phyloP scores from a whole-genome alignment of 306 rosid species.

The Morella rubra region DNA sequence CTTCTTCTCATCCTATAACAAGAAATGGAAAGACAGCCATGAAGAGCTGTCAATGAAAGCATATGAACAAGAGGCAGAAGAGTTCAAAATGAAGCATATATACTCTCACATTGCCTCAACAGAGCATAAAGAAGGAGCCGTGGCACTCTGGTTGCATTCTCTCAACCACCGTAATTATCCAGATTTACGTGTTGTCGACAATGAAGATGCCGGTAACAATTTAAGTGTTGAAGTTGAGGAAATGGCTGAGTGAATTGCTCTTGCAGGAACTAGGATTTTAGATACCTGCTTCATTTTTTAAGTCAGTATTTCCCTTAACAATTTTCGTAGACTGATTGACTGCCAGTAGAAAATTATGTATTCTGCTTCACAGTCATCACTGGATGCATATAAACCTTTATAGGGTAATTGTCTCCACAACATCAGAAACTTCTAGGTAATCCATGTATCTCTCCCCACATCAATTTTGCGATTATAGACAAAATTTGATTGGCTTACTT shows the following conservation, averaged over 20 bases:
- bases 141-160: constrained; percentile 89
- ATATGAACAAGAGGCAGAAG: constrained; percentile 68
- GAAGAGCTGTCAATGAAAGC: constrained; percentile 84
- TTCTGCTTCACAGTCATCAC: neutral
- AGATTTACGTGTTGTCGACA: constrained; percentile 42
- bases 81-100: constrained; percentile 77
- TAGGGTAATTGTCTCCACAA: neutral
- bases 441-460: neutral
- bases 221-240: constrained; percentile 27
- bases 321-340: neutral
- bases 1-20: constrained; percentile 75
- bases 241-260: constrained; percentile 28
- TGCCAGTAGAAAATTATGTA: neutral
- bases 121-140: constrained; percentile 82
- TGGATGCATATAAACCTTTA: neutral
- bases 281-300: constrained; percentile 18
- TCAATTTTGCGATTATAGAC: neutral
- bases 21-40: constrained; percentile 91
- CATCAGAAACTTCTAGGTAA: neutral
- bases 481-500: neutral
- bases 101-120: constrained; percentile 78
- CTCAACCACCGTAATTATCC: constrained; percentile 88
- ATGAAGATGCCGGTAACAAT: constrained; percentile 26
- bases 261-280: constrained; percentile 11
- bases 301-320: constrained; percentile 14